Conservation (phyloP, 345 rosid species). For the Ricinus communis region DNA sequence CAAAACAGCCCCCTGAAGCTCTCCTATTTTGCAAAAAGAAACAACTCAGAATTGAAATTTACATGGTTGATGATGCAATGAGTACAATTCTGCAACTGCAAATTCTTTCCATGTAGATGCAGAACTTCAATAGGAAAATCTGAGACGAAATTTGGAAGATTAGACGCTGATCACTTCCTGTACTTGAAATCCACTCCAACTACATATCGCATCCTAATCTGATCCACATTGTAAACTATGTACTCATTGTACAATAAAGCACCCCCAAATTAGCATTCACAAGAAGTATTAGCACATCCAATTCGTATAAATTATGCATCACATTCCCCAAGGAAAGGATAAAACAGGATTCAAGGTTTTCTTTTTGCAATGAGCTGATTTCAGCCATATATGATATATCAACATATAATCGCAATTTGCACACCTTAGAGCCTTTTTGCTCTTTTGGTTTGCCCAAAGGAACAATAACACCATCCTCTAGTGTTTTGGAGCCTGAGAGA, state of each 20-base stretch:
- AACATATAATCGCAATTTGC: neutral
- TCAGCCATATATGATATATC: neutral
- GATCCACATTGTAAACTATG: conserved; percentile 80
- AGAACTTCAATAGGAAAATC: neutral
- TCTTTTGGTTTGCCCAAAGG: conserved; percentile 76
- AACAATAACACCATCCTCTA: conserved; percentile 63
- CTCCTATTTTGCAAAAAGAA: too few species aligned
- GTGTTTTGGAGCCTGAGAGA: conserved; percentile 51
- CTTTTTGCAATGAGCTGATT: neutral
- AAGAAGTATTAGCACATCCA: neutral
- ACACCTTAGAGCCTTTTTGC: conserved; percentile 39
- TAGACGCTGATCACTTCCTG: conserved; percentile 3
- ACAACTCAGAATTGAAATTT: neutral
- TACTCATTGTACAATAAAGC: conserved; percentile 69
- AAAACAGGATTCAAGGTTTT: neutral
- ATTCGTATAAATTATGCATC: neutral
- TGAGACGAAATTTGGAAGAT: neutral
- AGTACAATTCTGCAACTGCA: neutral
- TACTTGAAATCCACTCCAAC: conserved; percentile 75
- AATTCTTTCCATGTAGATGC: neutral
- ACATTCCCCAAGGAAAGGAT: neutral
- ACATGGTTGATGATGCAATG: neutral
- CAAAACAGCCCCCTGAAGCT: too few species aligned
- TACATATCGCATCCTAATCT: conserved; percentile 74
- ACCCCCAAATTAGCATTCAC: conserved; percentile 49